A percentile compares a stretch with the other conserved stretches of the same genome.
phyloP scores from a whole-genome alignment of 331 rosid species.

The Acacia pycnantha region DNA sequence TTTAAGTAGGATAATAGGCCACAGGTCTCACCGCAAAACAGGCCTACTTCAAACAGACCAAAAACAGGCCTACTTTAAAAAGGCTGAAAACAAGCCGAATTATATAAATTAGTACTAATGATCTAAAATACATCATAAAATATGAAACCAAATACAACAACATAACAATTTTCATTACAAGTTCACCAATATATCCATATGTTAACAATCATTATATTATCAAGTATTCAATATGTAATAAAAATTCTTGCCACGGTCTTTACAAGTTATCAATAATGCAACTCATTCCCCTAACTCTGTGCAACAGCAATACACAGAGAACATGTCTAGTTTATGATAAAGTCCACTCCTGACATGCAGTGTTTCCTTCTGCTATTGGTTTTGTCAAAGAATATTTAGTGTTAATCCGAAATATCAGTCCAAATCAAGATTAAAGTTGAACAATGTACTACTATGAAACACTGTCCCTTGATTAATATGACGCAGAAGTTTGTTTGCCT shows the following conservation, averaged over 20 bases:
- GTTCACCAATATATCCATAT: too few relatives aligned
- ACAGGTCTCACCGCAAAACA: too few relatives aligned
- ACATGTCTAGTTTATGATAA: neutral
- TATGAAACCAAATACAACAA: too few relatives aligned
- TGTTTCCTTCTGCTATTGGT: neutral
- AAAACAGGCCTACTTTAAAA: too few relatives aligned
- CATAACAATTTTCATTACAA: too few relatives aligned
- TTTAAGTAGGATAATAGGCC: too few relatives aligned
- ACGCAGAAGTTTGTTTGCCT: neutral
- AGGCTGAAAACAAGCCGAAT: too few relatives aligned
- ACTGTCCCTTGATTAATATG: neutral
- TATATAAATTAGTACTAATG: neutral
- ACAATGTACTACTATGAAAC: neutral
- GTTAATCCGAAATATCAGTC: neutral
- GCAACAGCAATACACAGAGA: neutral
- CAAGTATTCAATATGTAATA: neutral
- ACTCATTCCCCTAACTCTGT: neutral
- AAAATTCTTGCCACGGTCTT: neutral
- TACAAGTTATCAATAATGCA: neutral
- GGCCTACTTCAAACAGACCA: too few relatives aligned
- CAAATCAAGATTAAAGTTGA: constrained; percentile 5
- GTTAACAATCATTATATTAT: too few relatives aligned
- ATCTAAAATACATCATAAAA: too few relatives aligned
- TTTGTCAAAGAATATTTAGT: neutral
- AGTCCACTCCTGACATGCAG: neutral